Base-by-base conservation (phyloP, 2,329 filamentous ascomycete genomes). In the Sporothrix globosa region DNA sequence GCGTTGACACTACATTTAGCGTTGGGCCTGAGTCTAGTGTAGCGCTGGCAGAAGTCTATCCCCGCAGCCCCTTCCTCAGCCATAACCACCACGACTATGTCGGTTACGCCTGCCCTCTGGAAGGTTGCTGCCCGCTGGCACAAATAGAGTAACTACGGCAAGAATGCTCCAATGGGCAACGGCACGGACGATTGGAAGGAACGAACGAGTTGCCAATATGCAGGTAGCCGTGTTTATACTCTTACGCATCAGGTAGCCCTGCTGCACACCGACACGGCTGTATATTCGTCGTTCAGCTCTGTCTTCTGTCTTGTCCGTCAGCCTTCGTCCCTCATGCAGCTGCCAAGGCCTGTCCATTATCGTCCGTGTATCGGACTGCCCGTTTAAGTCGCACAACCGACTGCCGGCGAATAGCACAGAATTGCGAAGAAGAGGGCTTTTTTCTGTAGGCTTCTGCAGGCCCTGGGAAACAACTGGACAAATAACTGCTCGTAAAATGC, bases 281-380 rank as follows among this genome's bases (percentile, higher is more conserved):
- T 34, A 60, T 39, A 30, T 34, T 39, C 41, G 9, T 56, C 19
- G 34, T 30, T 34, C 34, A 24, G 56, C 21, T 41, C 48, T 63
- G 60, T 11, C 30, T 46, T 21, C 41, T 41, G 60, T n/a, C n/a
- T 27, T 46, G 21, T 63, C 41, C 34, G 34, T 34, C 58, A 46
- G 58, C 34, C 54, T 58, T 21, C n/a, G 54, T 7, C 14, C 2
- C n/a, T 17, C 24, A n/a, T 50, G 50, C 50, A 53, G 0, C 65
- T 27, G 65, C 65, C 52, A 58, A 68, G 52, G 13, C 39, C 10
- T 27, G 52, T 46, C 19, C n/a, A 34, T 58, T 68, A 30, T 58
- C 66, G 66, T 68, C 66, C 66, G 52, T 21, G 48, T 56, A 46
- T 68, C 52, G 66, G 66, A 56, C 52, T 14, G 17, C 52, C 52